Evolutionary conservation across 768 basidiomycete genomes (phyloP), one percentile per base, ranked within the genome.

Genomic region (Chalciporus chontae): DNA sequence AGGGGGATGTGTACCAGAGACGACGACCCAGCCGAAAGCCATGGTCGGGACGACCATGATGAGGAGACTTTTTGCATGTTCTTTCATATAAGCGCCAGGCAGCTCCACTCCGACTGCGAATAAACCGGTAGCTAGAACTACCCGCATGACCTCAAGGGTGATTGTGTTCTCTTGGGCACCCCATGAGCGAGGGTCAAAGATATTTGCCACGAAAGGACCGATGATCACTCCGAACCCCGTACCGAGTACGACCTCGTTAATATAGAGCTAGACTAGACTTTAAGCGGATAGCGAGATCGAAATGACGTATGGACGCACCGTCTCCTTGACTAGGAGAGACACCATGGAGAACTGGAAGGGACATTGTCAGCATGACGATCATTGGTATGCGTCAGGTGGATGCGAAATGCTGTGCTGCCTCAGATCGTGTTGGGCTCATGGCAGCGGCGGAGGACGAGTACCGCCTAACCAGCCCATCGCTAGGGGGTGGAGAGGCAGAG

Each of bases 31-130:
- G 36, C 88, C 85, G 56, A 87, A 80, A 15, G 86, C 84, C 89
- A 91, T 91, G 1, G 88, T 90, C 3, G 89, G 88, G 0, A 90
- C 76, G 15, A 90, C 83, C 79, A 90, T 79, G 36, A 79, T 64
- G 3, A 83, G 51, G 0, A 90, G 69, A 34, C 89, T 81, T 58
- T 78, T 85, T 37, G 80, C 87, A 60, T 95, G 91, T 24, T 84
- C 77, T 21, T 74, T 74, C 77, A 97, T 82, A 72, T 97, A 97
- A 1, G 83, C 79, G 48, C 80, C 74, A 0, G 95, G 94, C 29
- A 98, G 74, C 65, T 99, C 94, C 21, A 95, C 91, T 3, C 95
- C 95, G 27, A 97, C 91, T 7, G 94, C 90, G 60, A 99, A 99
- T 2, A 98, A 80, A 23, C 92, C 90, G 2, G 89, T 85, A 3